Evolutionary conservation across 1,139 yeast genomes (phyloP), one percentile per base, ranked within the genome.

Genomic region (Taphrina betulina): DNA sequence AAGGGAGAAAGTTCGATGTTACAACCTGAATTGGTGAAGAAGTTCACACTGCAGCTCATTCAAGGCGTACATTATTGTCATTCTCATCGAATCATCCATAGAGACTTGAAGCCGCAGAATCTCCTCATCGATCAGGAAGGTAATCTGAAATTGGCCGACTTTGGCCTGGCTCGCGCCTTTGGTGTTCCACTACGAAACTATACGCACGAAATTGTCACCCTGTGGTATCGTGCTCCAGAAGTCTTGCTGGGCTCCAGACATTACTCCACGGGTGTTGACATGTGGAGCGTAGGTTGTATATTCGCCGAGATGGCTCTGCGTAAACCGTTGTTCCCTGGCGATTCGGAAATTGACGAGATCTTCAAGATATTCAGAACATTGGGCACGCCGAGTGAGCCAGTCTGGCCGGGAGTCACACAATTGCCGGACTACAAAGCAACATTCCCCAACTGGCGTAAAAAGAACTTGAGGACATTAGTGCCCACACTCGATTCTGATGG

Each of bases 191-290:
- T 92, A 61, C 89, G 90, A 70, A 92, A 98, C 0, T 92, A 90
- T 67, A 87, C 96, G 28, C 89, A 98, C 61, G 66, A 59, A 40
- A 97, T 92, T 60, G 98, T 94, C 56, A 92, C 99, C 0, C 75
- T 94, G 64, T 92, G 99, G 99, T 92, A 92, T 71, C 78, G 99
- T 63, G 90, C 97, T 0, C 99, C 99, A 0, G 99, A 92, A 69
- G 88, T 92, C 60, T 75, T 92, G 62, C 76, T 92, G 37, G 99
- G 99, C 29, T 96, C 97, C 22, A 88, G 95, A 63, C 97, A 92
- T 70, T 92, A 92, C 71, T 87, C 96, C 52, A 92, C 97, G 0
- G 97, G 97, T 24, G 97, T 92, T 51, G 99, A 92, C 69, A 89
- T 94, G 84, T 92, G 99, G 99, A 87, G 96, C 16, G 87, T 89